Evolutionary conservation across 345 rosid genomes (phyloP).

Genomic region (Populus ilicifolia): DNA sequence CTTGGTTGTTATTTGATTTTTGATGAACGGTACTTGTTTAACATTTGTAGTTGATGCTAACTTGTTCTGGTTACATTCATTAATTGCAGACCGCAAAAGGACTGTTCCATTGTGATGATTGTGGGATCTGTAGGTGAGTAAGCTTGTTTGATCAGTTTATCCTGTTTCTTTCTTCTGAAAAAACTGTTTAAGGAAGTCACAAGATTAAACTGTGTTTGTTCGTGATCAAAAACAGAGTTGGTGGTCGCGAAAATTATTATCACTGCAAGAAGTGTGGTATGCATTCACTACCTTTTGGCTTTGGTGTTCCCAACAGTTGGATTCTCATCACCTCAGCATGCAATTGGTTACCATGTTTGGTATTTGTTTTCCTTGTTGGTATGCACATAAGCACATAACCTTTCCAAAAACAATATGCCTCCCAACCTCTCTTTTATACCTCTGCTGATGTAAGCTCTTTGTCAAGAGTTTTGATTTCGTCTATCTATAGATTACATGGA

Average conservation of each 20-base stretch:
- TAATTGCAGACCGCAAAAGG: conserved; percentile 52
- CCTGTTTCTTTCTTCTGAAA: not conserved
- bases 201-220: not conserved
- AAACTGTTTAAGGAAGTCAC: not conserved
- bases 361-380: too few species aligned
- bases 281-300: conserved; percentile 10
- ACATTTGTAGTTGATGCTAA: not conserved
- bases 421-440: too few species aligned
- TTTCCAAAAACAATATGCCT: too few species aligned
- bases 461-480: not conserved
- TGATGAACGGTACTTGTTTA: conserved; percentile 12
- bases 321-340: not conserved
- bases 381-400: too few species aligned
- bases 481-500: not conserved
- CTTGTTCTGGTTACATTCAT: not conserved
- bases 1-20: not conserved
- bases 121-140: conserved; percentile 93
- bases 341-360: not conserved
- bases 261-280: conserved; percentile 96
- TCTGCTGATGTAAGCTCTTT: too few species aligned
- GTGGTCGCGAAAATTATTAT: conserved; percentile 75
- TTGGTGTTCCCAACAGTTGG: not conserved
- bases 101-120: conserved; percentile 91
- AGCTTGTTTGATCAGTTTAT: not conserved
- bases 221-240: conserved; percentile 54